These are phyloP conservation scores for Tricladium varicosporioides DNA, from an alignment of 2,329 filamentous ascomycete species.

Conservation along the genomic window DNA sequence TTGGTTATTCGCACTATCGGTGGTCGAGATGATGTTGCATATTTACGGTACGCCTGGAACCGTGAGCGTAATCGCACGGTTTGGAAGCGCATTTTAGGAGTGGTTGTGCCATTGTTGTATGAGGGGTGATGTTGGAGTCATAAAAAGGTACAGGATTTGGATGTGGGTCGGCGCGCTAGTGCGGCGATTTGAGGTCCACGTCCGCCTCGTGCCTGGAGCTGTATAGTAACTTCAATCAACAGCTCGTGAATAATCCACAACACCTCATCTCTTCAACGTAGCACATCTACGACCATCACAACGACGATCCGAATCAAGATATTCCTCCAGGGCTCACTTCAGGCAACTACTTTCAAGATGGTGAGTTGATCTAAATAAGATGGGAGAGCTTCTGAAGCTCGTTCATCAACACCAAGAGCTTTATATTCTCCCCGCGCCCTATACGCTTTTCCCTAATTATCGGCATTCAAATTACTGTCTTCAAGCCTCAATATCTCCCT, in stretches of 20 bases:
- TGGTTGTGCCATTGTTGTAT: background rate
- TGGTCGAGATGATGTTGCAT: conserved; percentile 33
- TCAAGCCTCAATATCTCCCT: too few relatives aligned
- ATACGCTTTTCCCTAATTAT: too few relatives aligned
- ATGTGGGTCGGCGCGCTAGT: conserved; percentile 8
- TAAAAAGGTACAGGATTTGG: conserved; percentile 22
- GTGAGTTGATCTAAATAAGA: background rate
- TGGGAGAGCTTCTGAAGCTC: background rate
- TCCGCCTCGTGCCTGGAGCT: conserved; percentile 28
- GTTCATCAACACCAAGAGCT: background rate
- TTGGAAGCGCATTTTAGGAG: conserved; percentile 23
- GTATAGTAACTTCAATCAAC: conserved; percentile 11
- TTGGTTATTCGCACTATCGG: conserved; percentile 72
- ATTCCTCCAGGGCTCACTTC: background rate
- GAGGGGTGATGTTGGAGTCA: background rate
- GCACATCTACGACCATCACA: background rate
- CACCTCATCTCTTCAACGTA: background rate
- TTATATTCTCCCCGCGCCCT: too few relatives aligned
- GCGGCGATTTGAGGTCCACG: conserved; percentile 21
- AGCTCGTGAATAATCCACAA: conserved; percentile 5
- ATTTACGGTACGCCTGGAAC: conserved; percentile 14
- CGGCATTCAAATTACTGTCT: too few relatives aligned
- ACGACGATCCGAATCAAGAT: too few relatives aligned
- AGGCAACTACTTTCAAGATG: conserved; percentile 4
- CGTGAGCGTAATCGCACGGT: conserved; percentile 3